Conservation (phyloP, 805 yeast species). For the Tetrapisispora nanseiensis region DNA sequence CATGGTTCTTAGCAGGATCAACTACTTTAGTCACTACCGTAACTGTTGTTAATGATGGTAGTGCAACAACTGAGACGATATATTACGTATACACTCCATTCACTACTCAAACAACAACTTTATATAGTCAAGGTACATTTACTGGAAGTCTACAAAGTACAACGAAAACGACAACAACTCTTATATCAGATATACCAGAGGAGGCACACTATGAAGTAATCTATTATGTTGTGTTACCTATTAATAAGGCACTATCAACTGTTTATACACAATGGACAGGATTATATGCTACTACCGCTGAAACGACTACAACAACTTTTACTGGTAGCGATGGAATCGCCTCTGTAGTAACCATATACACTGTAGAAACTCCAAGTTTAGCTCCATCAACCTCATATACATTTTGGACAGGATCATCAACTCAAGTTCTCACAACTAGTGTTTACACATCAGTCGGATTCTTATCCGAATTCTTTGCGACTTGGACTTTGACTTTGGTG, state of each 20-base stretch:
- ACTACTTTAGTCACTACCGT: neutral
- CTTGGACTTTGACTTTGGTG: neutral
- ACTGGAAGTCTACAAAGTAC: neutral
- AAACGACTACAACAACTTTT: neutral
- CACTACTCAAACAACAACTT: neutral
- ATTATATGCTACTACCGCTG: neutral
- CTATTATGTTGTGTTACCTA: neutral
- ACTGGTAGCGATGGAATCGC: neutral
- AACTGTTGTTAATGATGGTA: neutral
- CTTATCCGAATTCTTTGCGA: neutral
- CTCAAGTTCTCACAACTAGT: neutral
- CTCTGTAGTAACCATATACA: neutral
- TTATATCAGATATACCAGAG: neutral
- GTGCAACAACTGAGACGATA: constrained; percentile 1
- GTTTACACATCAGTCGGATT: neutral
- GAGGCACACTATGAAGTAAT: neutral
- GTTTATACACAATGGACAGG: neutral
- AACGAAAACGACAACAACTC: neutral
- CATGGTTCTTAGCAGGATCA: neutral
- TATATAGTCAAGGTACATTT: neutral
- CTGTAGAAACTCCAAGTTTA: neutral
- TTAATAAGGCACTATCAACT: neutral
- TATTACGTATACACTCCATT: neutral
- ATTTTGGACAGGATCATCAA: neutral
- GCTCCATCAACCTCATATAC: neutral